phyloP scores from a whole-genome alignment of 192 early-diverging fungal genomes.

The Coemansia sp. region DNA sequence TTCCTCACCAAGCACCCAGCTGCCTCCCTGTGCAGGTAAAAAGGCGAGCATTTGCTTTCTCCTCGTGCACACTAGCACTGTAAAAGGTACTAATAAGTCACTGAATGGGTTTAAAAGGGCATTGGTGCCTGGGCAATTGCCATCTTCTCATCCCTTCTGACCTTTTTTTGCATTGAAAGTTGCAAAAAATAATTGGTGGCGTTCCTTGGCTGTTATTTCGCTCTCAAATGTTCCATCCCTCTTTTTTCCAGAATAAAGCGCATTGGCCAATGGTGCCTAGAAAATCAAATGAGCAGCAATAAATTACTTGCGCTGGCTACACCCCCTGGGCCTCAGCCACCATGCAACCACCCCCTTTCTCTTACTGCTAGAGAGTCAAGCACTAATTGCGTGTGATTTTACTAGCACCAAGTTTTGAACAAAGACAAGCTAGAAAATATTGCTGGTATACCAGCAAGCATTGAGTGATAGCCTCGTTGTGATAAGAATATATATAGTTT shows the following conservation, averaged over 20 bases:
- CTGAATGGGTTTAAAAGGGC: not conserved
- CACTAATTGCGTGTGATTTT: too few relatives aligned
- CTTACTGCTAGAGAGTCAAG: too few relatives aligned
- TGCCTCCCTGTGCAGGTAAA: not conserved
- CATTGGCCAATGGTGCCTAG: not conserved
- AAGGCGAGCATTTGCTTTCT: not conserved
- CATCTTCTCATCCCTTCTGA: slow-evolving; percentile 26
- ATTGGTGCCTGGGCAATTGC: not conserved
- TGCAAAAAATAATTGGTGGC: slow-evolving; percentile 9
- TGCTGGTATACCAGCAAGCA: too few relatives aligned
- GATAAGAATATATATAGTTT: too few relatives aligned
- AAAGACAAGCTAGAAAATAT: too few relatives aligned
- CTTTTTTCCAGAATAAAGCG: not conserved
- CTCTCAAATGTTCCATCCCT: not conserved
- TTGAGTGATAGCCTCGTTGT: too few relatives aligned
- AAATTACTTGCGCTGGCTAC: not conserved
- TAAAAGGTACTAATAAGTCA: not conserved
- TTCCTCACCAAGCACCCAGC: not conserved
- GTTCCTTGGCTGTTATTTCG: not conserved
- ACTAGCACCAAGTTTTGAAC: too few relatives aligned
- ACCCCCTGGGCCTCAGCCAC: not conserved
- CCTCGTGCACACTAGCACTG: not conserved
- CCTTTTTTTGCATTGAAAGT: slow-evolving; percentile 5
- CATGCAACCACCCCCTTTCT: not conserved
- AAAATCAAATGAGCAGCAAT: not conserved